phyloP scores from a whole-genome alignment of 2,329 filamentous ascomycete genomes.

The Ceratocystis variospora region DNA sequence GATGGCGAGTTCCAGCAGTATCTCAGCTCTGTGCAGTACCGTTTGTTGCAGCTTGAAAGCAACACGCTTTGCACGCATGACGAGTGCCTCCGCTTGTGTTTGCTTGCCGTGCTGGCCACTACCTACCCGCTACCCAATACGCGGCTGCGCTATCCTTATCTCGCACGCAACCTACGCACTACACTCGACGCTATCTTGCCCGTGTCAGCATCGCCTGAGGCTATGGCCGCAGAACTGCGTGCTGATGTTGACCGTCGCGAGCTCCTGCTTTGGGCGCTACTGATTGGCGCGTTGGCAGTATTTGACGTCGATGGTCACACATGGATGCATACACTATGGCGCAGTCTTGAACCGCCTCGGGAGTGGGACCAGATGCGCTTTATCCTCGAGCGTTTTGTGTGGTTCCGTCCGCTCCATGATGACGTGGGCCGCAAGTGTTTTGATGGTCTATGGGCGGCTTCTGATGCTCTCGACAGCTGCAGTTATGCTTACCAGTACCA shows the following conservation, averaged over 20 bases:
- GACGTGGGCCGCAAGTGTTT: constrained; percentile 10
- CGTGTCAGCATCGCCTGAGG: background rate
- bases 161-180: constrained; percentile 14
- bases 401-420: constrained; percentile 18
- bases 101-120: constrained; percentile 17
- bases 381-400: constrained; percentile 15
- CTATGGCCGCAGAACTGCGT: background rate
- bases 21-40: constrained; percentile 16
- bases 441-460: constrained; percentile 11
- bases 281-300: constrained; percentile 16
- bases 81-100: constrained; percentile 14
- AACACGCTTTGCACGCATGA: constrained; percentile 12
- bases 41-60: constrained; percentile 14
- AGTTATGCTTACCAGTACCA: background rate
- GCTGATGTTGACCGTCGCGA: constrained; percentile 2
- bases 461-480: background rate
- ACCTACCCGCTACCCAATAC: constrained; percentile 17
- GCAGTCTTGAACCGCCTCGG: constrained; percentile 12
- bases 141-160: constrained; percentile 16
- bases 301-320: constrained; percentile 14
- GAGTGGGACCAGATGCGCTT: constrained; percentile 15
- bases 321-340: constrained; percentile 18
- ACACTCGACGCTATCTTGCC: constrained; percentile 16
- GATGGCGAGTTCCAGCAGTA: constrained; percentile 18
- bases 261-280: constrained; percentile 15